These are phyloP conservation scores for Polygonum maritimum DNA, from an alignment of 148 eudicot species.

Conservation along the genomic window DNA sequence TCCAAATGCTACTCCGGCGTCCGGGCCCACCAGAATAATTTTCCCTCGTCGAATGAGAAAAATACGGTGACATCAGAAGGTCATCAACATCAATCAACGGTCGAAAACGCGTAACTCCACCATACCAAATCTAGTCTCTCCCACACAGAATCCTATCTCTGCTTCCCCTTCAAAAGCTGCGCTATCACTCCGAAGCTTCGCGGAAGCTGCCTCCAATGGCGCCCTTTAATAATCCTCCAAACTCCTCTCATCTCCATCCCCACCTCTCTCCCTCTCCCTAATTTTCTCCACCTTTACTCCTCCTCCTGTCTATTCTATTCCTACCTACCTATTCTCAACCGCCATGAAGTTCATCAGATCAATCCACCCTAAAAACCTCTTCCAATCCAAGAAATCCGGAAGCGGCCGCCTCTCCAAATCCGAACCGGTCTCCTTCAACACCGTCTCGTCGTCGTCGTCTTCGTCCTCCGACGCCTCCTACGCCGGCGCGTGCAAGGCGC, in stretches of 20 bases:
- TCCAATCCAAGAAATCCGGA: constrained; percentile 27
- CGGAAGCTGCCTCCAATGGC: constrained; percentile 40
- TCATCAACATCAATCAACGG: not conserved
- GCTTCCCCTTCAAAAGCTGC: constrained; percentile 3
- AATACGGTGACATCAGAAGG: not conserved
- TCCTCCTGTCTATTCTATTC: not conserved
- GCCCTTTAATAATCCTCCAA: not conserved
- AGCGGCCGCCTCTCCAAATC: constrained; percentile 43
- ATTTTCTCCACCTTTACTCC: constrained; percentile 22
- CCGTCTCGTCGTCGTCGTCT: constrained; percentile 22
- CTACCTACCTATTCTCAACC: not conserved
- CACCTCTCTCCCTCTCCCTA: constrained; percentile 26
- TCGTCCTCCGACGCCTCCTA: constrained; percentile 19
- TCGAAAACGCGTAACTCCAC: not conserved
- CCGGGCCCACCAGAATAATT: no score
- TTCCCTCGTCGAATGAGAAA: not conserved
- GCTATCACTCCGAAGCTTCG: constrained; percentile 32
- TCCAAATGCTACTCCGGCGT: no score
- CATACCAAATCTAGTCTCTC: not conserved
- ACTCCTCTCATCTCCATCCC: constrained; percentile 16
- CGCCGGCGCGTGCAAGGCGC: constrained; percentile 4
- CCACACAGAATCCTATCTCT: not conserved
- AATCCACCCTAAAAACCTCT: constrained; percentile 35
- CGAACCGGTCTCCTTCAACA: constrained; percentile 30
- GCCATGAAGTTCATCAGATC: constrained; percentile 39